phyloP scores from a whole-genome alignment of 129 eudicot genomes.

The Heracleum sosnowskyi region DNA sequence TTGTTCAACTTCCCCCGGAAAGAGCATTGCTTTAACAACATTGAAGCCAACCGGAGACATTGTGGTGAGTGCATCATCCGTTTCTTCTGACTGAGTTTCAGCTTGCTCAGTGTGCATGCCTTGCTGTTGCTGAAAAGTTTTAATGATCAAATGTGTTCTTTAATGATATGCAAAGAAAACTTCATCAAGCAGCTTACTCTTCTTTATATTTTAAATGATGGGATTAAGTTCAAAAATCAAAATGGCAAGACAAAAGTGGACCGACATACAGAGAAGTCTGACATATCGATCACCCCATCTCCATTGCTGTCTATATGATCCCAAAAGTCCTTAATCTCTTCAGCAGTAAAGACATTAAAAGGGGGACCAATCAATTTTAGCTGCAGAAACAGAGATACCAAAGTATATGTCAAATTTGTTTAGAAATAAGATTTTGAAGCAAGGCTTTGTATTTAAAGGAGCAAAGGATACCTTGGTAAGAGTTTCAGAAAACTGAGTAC shows the following conservation, averaged over 20 bases:
- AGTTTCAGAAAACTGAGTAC: conserved; percentile 16
- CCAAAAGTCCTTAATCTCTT: conserved; percentile 21
- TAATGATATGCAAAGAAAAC: not conserved
- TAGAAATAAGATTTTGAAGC: not conserved
- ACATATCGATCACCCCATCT: conserved; percentile 15
- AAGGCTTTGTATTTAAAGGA: not conserved
- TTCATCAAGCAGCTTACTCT: not conserved
- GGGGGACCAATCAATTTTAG: conserved; percentile 14
- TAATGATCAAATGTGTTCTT: conserved; percentile 8
- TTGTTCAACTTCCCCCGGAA: conserved; percentile 21
- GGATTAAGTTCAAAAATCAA: not conserved
- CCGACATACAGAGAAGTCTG: conserved; percentile 14
- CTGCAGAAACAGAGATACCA: not conserved
- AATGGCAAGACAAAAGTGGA: not conserved
- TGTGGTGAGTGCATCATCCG: not conserved
- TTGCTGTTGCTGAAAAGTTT: not conserved
- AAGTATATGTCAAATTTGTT: not conserved
- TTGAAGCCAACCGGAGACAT: conserved; percentile 6
- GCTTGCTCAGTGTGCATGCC: not conserved
- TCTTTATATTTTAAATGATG: not conserved
- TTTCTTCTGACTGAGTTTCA: not conserved
- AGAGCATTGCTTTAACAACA: conserved; percentile 19
- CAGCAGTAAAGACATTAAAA: not conserved
- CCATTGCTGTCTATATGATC: conserved; percentile 15
- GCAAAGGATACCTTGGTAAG: conserved; percentile 15